Percentiles rank a stretch among this genome's conserved stretches.
These are phyloP conservation scores for Solanum arcanum DNA, from an alignment of 257 asterid species.

Conservation along the genomic window DNA sequence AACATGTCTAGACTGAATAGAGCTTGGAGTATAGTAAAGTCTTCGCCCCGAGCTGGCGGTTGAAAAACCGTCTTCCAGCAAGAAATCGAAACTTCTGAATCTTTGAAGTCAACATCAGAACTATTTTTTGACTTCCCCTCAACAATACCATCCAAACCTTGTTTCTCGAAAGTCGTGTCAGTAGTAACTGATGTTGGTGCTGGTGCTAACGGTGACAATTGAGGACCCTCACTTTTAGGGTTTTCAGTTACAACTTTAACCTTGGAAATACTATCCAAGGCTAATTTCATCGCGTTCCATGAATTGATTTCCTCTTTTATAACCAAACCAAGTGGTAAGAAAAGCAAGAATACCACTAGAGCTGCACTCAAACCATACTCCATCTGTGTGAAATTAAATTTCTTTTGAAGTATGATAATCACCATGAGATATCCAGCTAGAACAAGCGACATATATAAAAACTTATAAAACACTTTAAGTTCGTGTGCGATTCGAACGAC, in stretches of 20 bases:
- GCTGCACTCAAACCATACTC: conserved; percentile 10
- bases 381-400: not conserved
- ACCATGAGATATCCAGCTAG: conserved; percentile 30
- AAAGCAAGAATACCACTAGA: conserved; percentile 7
- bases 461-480: conserved; percentile 18
- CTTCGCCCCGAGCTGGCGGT: conserved; percentile 61
- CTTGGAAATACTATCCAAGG: conserved; percentile 6
- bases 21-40: conserved; percentile 69
- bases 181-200: too few species aligned
- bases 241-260: conserved; percentile 20
- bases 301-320: conserved; percentile 13
- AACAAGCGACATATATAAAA: conserved; percentile 20
- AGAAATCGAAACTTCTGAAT: conserved; percentile 23
- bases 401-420: conserved; percentile 16
- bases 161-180: not conserved
- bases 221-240: not conserved
- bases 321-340: conserved; percentile 13
- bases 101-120: not conserved
- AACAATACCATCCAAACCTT: not conserved
- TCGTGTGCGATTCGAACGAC: conserved; percentile 12
- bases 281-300: conserved; percentile 10
- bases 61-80: conserved; percentile 52
- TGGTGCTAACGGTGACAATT: not conserved
- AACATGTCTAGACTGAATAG: conserved; percentile 59
- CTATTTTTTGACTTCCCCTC: not conserved